Base-by-base conservation (phyloP, 2,329 filamentous ascomycete genomes). In the Emergomyces pasteurianus region DNA sequence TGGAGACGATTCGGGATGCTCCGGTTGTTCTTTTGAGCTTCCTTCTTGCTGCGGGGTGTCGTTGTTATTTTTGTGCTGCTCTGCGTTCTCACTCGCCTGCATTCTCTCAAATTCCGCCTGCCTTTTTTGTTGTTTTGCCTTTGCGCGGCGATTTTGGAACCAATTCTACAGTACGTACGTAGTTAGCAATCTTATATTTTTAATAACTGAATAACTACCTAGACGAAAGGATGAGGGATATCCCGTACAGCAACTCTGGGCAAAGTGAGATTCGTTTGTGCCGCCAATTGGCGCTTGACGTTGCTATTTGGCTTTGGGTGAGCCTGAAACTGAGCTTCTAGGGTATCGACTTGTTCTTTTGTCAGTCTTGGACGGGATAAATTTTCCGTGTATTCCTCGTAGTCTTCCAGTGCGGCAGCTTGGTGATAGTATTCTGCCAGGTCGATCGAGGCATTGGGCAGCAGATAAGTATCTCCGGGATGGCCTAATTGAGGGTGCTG, bases 91-190 rank as follows among this genome's bases (percentile, higher is more conserved):
- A 42, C 63, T 62, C 12, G 65, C 66, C 62, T 77, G 76, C 70
- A 75, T 74, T 61, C 72, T 73, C 66, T 79, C 77, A 60, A 75
- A 79, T 66, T 79, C 78, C 66, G 77, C 76, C 64, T 79, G 77
- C 60, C 76, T 72, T 64, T 74, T 79, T 66, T 80, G 77, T 64
- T 80, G 78, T 66, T 80, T 80, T 57, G 78, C 78, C 65, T 80
- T 80, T 60, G 78, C 78, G 54, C 78, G 75, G 62, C 78, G 74
- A 64, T 80, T 80, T 64, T 80, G 78, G 66, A 80, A 80, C 78
- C 78, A 80, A 63, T 80, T 80, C 78, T 80, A 62, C 59, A 58
- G 47, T 1, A 36, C 18, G 46, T 36, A 28, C 58, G 49, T 23
- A 31, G 40, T 54, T 47, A 60, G 49, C 26, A 28, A 49, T 21